These are phyloP conservation scores for Geotrichum australiense DNA, from an alignment of 1,139 yeast genomes.

Conservation along the genomic window DNA sequence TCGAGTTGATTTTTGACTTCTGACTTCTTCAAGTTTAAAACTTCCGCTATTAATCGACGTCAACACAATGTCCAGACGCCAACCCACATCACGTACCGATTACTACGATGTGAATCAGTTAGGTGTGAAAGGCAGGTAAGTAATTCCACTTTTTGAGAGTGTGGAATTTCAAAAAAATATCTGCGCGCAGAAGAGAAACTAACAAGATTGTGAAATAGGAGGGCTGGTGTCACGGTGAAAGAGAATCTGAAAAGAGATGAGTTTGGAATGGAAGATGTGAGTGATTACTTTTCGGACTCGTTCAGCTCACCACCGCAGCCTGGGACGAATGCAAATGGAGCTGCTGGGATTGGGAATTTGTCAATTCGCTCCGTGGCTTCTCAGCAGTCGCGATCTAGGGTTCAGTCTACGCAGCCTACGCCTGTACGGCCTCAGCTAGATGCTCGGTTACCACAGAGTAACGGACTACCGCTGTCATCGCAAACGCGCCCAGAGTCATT, in stretches of 20 bases:
- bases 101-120: slow-evolving; percentile 23
- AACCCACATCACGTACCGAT: slow-evolving; percentile 11
- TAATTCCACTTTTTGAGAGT: background rate
- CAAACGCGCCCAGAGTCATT: no score
- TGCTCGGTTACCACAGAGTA: no score
- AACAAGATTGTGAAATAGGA: slow-evolving; percentile 19
- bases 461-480: no score
- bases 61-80: slow-evolving; percentile 21
- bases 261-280: slow-evolving; percentile 71
- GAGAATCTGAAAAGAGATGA: slow-evolving; percentile 52
- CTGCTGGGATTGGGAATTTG: no score
- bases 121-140: slow-evolving; percentile 24
- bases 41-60: no score
- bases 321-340: no score
- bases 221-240: slow-evolving; percentile 48
- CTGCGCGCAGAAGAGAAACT: background rate
- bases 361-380: no score
- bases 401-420: no score
- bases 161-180: background rate
- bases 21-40: no score
- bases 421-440: no score
- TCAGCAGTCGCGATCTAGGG: no score
- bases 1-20: no score
- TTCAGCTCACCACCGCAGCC: background rate
- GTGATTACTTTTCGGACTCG: slow-evolving; percentile 54